These are phyloP conservation scores for Achlya hypogyna DNA, from an alignment of 352 stramenopile genomes.

Conservation along the genomic window DNA sequence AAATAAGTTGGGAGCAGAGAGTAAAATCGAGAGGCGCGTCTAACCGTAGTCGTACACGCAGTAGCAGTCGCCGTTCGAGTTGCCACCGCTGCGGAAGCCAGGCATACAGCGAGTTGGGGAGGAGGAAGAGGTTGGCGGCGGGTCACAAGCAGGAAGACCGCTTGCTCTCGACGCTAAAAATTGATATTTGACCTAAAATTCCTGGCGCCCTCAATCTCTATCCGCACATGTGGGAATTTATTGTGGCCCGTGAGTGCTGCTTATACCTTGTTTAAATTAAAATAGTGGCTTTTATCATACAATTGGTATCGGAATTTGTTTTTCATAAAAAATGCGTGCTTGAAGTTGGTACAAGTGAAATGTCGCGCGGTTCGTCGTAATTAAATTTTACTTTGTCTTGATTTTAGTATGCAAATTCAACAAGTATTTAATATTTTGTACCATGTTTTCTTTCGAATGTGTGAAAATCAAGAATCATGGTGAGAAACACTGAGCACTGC, in stretches of 20 bases:
- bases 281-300: neutral
- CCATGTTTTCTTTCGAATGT: neutral
- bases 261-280: neutral
- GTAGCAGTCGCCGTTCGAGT: constrained; percentile 16
- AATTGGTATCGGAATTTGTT: neutral
- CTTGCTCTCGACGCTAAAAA: neutral
- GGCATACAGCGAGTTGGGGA: constrained; percentile 3
- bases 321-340: neutral
- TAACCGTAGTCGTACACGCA: constrained; percentile 19
- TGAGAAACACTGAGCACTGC: too few species aligned
- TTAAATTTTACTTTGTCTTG: neutral
- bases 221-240: too few species aligned
- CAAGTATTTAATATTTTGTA: neutral
- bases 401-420: neutral
- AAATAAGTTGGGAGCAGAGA: neutral
- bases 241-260: neutral
- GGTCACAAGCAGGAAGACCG: neutral
- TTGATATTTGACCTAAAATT: neutral
- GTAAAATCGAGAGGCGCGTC: neutral
- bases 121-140: neutral
- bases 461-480: too few species aligned
- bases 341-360: neutral
- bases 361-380: neutral
- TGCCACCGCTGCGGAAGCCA: constrained; percentile 10
- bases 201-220: too few species aligned